Evolutionary conservation across 1,139 yeast genomes (phyloP).

Genomic region (Scheffersomyces stambukii): DNA sequence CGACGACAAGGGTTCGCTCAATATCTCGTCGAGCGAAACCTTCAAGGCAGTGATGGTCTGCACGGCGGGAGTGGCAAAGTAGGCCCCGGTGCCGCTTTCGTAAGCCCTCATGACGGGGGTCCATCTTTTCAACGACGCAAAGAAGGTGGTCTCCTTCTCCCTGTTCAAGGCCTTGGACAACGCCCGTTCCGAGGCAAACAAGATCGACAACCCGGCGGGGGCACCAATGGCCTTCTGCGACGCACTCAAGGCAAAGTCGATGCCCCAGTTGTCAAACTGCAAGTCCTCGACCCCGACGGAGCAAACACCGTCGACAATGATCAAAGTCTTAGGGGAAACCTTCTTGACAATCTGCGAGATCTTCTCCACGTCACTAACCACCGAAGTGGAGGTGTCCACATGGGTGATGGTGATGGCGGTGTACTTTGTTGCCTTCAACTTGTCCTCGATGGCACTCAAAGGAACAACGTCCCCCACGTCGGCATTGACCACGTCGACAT

Average conservation of each 20-base stretch:
- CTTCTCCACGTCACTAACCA: conserved; percentile 66
- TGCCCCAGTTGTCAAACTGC: conserved; percentile 85
- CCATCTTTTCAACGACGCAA: conserved; percentile 82
- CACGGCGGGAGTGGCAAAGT: conserved; percentile 92
- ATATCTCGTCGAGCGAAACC: conserved; percentile 71
- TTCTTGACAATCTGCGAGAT: conserved; percentile 59
- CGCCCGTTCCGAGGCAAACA: conserved; percentile 75
- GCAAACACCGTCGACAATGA: conserved; percentile 92
- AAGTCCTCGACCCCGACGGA: conserved; percentile 86
- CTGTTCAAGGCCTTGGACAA: conserved; percentile 55
- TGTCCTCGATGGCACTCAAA: conserved; percentile 49
- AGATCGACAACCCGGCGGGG: conserved; percentile 86
- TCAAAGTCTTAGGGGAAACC: conserved; percentile 73
- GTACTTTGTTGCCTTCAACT: conserved; percentile 51
- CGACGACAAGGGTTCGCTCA: conserved; percentile 52
- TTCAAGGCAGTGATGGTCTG: conserved; percentile 81
- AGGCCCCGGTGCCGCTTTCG: conserved; percentile 77
- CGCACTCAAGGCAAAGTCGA: conserved; percentile 85
- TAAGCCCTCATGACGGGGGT: conserved; percentile 83
- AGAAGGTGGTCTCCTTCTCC: conserved; percentile 55
- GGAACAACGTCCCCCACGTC: conserved; percentile 71
- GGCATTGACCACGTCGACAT: conserved; percentile 65
- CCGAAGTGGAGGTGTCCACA: conserved; percentile 95
- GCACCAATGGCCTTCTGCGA: conserved; percentile 96
- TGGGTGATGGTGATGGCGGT: conserved; percentile 82